Conservation (phyloP, 1,139 yeast species). For the Candida neerlandica region DNA sequence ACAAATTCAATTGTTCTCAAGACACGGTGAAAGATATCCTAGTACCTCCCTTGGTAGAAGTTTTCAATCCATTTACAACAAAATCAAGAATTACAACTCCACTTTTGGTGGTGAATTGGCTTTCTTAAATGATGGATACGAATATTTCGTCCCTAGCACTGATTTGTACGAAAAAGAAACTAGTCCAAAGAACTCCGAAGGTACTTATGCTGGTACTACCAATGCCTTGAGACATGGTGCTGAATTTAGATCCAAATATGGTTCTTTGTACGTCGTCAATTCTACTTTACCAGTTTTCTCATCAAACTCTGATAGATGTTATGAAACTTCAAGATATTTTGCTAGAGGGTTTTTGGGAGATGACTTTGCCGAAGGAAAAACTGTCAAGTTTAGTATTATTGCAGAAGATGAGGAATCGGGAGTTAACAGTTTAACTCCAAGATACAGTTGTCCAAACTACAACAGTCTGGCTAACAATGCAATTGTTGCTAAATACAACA, state of each 20-base stretch:
- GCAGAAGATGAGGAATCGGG: slow-evolving; percentile 31
- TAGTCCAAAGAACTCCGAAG: slow-evolving; percentile 28
- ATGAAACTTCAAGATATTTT: slow-evolving; percentile 33
- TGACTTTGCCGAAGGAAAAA: slow-evolving; percentile 21
- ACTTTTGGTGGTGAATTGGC: slow-evolving; percentile 34
- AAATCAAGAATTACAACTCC: slow-evolving; percentile 24
- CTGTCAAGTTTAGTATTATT: slow-evolving; percentile 26
- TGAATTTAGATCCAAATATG: slow-evolving; percentile 35
- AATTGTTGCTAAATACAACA: slow-evolving; percentile 14
- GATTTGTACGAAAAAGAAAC: slow-evolving; percentile 34
- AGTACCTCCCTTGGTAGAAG: slow-evolving; percentile 29
- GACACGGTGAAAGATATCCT: slow-evolving; percentile 82
- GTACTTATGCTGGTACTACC: slow-evolving; percentile 33
- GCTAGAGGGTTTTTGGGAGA: slow-evolving; percentile 38
- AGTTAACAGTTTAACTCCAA: slow-evolving; percentile 40
- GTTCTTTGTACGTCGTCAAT: slow-evolving; percentile 25
- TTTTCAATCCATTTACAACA: slow-evolving; percentile 21
- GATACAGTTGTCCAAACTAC: slow-evolving; percentile 24
- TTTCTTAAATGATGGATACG: slow-evolving; percentile 33
- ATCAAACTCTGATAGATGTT: slow-evolving; percentile 33
- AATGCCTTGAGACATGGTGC: slow-evolving; percentile 39
- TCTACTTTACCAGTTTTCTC: slow-evolving; percentile 35
- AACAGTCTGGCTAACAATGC: slow-evolving; percentile 21
- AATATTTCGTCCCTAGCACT: slow-evolving; percentile 31
- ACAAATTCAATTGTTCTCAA: slow-evolving; percentile 63